A percentile compares a stretch with the other conserved stretches of the same genome.
These are phyloP conservation scores for Alternaria longipes DNA, from an alignment of 2,329 filamentous ascomycete species.

Conservation along the genomic window DNA sequence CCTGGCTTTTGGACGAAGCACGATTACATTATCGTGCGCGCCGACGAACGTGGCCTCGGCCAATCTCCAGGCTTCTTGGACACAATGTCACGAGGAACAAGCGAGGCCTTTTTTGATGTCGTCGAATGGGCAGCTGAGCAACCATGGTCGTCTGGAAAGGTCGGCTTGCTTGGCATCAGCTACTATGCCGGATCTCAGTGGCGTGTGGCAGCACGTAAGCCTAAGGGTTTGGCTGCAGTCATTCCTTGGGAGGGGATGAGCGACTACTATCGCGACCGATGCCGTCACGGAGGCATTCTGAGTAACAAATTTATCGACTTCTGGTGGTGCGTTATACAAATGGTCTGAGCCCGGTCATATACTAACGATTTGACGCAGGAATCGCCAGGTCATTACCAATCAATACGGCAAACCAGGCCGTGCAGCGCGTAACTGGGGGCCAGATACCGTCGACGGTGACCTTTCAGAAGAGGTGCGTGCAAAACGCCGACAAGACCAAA, in stretches of 20 bases:
- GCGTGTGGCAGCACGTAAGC: conserved; percentile 62
- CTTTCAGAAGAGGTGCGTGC: conserved; percentile 62
- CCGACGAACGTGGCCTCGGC: conserved; percentile 62
- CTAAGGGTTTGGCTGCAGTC: conserved; percentile 61
- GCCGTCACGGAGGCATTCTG: conserved; percentile 52
- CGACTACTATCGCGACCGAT: conserved; percentile 61
- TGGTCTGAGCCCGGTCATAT: not conserved
- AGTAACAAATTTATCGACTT: conserved; percentile 56
- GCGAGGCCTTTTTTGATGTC: conserved; percentile 62
- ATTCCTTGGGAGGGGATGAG: conserved; percentile 67
- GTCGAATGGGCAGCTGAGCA: conserved; percentile 63
- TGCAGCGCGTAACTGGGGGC: conserved; percentile 62
- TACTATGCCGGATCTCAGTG: conserved; percentile 65
- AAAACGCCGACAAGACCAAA: conserved; percentile 56
- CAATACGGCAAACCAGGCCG: conserved; percentile 70
- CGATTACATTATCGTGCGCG: conserved; percentile 52
- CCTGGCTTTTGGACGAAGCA: conserved; percentile 52
- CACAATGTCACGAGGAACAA: conserved; percentile 63
- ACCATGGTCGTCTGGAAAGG: conserved; percentile 61
- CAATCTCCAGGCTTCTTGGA: conserved; percentile 63
- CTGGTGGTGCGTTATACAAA: conserved; percentile 60
- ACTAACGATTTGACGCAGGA: conserved; percentile 52
- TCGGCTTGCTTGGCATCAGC: conserved; percentile 61
- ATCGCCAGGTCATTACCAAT: conserved; percentile 71
- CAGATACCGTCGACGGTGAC: conserved; percentile 67